Evolutionary conservation across 2,329 filamentous ascomycete species (phyloP).

Genomic region (Fusarium chlamydosporum): DNA sequence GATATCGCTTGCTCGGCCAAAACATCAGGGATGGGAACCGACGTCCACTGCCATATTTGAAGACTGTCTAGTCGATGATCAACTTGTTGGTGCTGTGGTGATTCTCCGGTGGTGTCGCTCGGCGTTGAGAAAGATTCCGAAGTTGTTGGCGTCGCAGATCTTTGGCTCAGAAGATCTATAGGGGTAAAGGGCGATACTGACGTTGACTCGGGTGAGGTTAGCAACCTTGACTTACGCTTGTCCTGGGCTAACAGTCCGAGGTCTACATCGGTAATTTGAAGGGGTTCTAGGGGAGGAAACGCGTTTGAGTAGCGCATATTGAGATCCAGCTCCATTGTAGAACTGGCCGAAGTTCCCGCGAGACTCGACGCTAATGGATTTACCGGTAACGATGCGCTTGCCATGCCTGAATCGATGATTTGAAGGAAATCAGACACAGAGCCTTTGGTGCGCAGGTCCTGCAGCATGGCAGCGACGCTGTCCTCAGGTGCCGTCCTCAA

Average conservation of each 20-base stretch:
- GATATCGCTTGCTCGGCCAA: constrained; percentile 19
- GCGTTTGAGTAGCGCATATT: constrained; percentile 17
- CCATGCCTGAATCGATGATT: background rate
- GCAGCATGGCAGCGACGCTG: background rate
- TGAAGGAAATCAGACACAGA: constrained; percentile 24
- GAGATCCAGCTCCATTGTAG: constrained; percentile 6
- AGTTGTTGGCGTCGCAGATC: background rate
- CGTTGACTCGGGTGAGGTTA: background rate
- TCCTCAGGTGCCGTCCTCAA: constrained; percentile 6
- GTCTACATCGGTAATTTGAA: constrained; percentile 12
- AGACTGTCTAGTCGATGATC: constrained; percentile 11
- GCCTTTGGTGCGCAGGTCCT: background rate
- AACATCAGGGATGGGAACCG: background rate
- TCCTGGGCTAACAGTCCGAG: constrained; percentile 1
- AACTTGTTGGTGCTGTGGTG: background rate
- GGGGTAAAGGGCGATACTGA: accelerated
- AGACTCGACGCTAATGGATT: background rate
- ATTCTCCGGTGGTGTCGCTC: constrained; percentile 2
- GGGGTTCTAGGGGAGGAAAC: background rate
- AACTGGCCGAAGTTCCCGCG: background rate
- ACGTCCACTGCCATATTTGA: constrained; percentile 30
- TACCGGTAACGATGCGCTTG: background rate
- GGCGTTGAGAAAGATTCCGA: background rate
- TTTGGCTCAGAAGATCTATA: background rate
- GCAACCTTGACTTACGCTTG: background rate